phyloP scores from a whole-genome alignment of 202 grass and related monocot species.

The Carex arenaria region DNA sequence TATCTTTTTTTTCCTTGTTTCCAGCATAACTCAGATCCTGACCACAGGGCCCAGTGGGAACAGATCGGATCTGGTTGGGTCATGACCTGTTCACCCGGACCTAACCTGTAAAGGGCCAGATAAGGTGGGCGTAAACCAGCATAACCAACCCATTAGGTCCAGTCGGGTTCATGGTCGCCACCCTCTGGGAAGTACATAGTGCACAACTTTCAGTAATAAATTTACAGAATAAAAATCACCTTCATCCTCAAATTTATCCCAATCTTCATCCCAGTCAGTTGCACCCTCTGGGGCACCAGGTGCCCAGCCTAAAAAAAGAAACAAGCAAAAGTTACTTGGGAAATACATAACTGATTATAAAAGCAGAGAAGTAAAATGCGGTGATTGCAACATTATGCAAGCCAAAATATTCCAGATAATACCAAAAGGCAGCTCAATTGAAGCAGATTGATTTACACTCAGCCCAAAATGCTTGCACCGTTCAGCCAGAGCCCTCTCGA shows the following conservation, averaged over 20 bases:
- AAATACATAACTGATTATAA: constrained; percentile 10
- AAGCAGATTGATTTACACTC: constrained; percentile 66
- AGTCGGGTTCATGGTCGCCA: background rate
- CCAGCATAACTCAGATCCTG: background rate
- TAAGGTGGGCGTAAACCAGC: background rate
- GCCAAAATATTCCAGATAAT: constrained; percentile 24
- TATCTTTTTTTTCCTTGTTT: background rate
- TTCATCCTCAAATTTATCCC: constrained; percentile 99
- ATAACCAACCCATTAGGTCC: background rate
- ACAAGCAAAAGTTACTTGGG: constrained; percentile 12
- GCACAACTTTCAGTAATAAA: constrained; percentile 2
- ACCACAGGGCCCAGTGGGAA: background rate
- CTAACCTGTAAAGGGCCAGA: background rate
- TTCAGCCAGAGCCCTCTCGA: constrained; percentile 86
- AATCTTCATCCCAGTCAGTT: constrained; percentile 91
- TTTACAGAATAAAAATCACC: constrained; percentile 35
- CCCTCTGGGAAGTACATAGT: background rate
- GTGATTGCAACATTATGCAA: background rate
- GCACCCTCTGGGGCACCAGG: constrained; percentile 62
- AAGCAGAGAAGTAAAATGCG: constrained; percentile 1
- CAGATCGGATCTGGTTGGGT: background rate
- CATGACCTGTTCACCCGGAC: background rate
- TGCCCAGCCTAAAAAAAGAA: constrained; percentile 73
- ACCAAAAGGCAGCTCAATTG: constrained; percentile 92
- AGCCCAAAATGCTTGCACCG: constrained; percentile 87